Evolutionary conservation across 805 yeast species (phyloP), one percentile per base, ranked within the genome.

Genomic region (Wickerhamomyces bisporus): DNA sequence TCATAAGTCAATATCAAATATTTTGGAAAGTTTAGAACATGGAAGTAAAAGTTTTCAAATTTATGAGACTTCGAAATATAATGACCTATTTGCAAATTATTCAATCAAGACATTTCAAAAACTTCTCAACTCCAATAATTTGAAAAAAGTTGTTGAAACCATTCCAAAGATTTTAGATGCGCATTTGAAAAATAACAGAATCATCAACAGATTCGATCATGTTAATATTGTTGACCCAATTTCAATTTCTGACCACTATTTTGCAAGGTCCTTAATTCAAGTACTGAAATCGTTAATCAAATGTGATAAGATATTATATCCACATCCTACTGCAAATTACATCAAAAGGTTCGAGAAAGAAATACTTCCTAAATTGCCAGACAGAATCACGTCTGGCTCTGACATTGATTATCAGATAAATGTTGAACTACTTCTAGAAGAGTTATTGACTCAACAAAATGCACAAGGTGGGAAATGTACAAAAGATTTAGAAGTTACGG

Each of bases 171-270:
- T 41, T 8, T 24, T 49, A 15, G 38, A 45, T 32, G 26, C 30
- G 12, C 54, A 49, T 32, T 30, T 44, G 12, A 35, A 32, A 21
- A 10, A 32, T 5, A 39, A 39, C 39, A 34, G 45, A 18, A 21
- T 40, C 3, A 12, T 40, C 5, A 25, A 37, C 12, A 35, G 28
- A n/a, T 45, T 27, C 19, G 37, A 41, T n/a, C 23, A 26, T 11
- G 30, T 49, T 14, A 39, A 40, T 15, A 36, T 49, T 3, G 43
- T 48, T 5, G 54, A 49, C 27, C 38, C 43, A 6, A 33, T 49
- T 21, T 43, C 47, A 2, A 16, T 49, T 18, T 40, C 46, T 5
- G 43, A 43, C 20, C 54, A 49, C 26, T 46, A 45, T 31, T 48
- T 49, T 23, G 26, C 34, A 2, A 26, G 41, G 8, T 18, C 44